A percentile compares a stretch with the other conserved stretches of the same genome.
Conservation (phyloP, 1,284 basidiomycete species). For the Vanrija sp. region DNA sequence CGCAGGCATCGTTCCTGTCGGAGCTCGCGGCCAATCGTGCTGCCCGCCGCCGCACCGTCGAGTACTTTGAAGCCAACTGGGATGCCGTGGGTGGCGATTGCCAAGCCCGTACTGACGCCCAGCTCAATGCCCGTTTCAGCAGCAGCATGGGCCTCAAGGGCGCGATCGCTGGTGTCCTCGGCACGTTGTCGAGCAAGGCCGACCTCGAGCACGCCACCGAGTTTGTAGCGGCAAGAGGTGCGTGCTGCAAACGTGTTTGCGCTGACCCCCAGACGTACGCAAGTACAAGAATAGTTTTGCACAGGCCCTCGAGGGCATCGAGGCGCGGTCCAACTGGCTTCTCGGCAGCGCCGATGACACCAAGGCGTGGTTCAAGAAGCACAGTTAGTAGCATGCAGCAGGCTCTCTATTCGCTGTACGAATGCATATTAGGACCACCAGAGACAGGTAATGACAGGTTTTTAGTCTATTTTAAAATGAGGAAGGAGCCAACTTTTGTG, state of each 20-base stretch:
- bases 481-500: neutral
- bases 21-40: slow-evolving; percentile 40
- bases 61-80: slow-evolving; percentile 60
- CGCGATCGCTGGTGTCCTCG: slow-evolving; percentile 55
- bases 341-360: slow-evolving; percentile 52
- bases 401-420: too few relatives aligned
- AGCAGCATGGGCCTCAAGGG: slow-evolving; percentile 57
- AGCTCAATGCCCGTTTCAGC: slow-evolving; percentile 68
- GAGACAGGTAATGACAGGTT: too few relatives aligned
- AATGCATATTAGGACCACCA: too few relatives aligned
- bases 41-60: slow-evolving; percentile 28
- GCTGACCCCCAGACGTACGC: slow-evolving; percentile 1
- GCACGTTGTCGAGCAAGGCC: slow-evolving; percentile 59
- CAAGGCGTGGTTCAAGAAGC: slow-evolving; percentile 57
- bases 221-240: slow-evolving; percentile 58
- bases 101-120: neutral
- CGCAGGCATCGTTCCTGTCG: slow-evolving; percentile 46
- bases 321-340: slow-evolving; percentile 54
- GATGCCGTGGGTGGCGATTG: slow-evolving; percentile 50
- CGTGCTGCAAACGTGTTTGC: neutral
- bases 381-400: slow-evolving; percentile 22
- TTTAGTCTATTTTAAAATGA: neutral
- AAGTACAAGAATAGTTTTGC: slow-evolving; percentile 52
- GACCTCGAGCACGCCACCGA: slow-evolving; percentile 63
- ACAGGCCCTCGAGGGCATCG: slow-evolving; percentile 54